Base-by-base conservation (phyloP, 768 basidiomycete genomes). In the Kwoniella mangroviensis region DNA sequence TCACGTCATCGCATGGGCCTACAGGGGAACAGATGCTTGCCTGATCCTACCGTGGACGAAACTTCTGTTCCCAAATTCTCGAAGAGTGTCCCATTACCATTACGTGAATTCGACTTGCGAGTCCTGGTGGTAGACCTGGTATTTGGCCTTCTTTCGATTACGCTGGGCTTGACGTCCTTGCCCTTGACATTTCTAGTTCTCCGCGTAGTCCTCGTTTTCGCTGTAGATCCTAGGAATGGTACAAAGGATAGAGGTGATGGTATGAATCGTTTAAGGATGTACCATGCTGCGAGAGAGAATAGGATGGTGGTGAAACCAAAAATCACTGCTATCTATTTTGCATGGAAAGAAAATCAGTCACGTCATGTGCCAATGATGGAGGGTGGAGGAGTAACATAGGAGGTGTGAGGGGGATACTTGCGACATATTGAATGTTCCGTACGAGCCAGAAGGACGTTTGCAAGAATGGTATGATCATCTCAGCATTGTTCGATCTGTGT, bases 361-460 rank as follows among this genome's bases (percentile, higher is more conserved):
- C 42, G 41, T 26, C 13, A 26, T 2, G 34, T 49, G n/a, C 13
- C 13, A 13, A 17, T 15, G n/a, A 9, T 45, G 19, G 19, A 42
- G 15, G 41, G 2, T 34, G 34, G 6, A 34, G 6, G 34, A 7
- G 34, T 7, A 34, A 0, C 6, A 34, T 7, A 34, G 34, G 6
- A 34, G 15, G 54, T 22, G 41, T 3, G 21, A 17, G 13, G 24
- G 3, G 28, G 28, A 7, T 7, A 68, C 67, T 42, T 56, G 63
- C 67, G 9, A 68, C 24, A 26, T 68, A 68, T 56, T 62, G 67
- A 5, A 57, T 53, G 49, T 68, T 62, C 21, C 34, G 28, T 11
- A 68, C 26, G 5, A 68, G n/a, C 67, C 67, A 68, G 34, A 41
- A 42, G 42, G 41, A 40, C 5, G 45, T 65, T 12, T 65, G 40